These are phyloP conservation scores for Primulina eburnea DNA, from an alignment of 257 asterid genomes.

Conservation along the genomic window DNA sequence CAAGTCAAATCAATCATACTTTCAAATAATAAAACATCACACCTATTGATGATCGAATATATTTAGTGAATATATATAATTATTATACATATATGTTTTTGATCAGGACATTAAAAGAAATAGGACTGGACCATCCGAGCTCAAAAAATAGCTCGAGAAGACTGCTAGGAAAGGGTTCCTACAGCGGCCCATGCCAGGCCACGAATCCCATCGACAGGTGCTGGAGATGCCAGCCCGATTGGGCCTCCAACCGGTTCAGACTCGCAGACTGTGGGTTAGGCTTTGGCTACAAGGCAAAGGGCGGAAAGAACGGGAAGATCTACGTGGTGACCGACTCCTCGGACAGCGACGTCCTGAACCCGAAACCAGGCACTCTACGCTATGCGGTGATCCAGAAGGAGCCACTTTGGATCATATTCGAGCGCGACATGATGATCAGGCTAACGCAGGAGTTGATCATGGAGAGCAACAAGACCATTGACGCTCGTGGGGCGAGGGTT, in stretches of 20 bases:
- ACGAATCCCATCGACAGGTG: constrained; percentile 70
- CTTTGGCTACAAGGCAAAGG: constrained; percentile 48
- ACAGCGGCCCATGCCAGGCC: constrained; percentile 37
- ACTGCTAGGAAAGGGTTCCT: constrained; percentile 18
- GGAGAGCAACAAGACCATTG: constrained; percentile 42
- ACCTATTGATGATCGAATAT: too few species aligned
- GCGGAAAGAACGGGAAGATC: constrained; percentile 44
- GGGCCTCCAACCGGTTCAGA: constrained; percentile 55
- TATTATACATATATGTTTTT: not conserved
- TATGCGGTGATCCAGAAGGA: constrained; percentile 48
- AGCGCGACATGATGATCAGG: constrained; percentile 35
- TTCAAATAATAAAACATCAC: too few species aligned
- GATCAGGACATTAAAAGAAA: constrained; percentile 30
- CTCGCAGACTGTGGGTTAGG: constrained; percentile 60
- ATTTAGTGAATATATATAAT: not conserved
- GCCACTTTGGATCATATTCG: constrained; percentile 62
- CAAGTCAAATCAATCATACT: too few species aligned
- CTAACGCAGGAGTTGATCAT: constrained; percentile 40
- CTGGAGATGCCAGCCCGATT: constrained; percentile 60
- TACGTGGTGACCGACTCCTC: constrained; percentile 50
- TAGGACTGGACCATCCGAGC: not conserved
- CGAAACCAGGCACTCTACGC: constrained; percentile 53
- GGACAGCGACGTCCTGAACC: constrained; percentile 33
- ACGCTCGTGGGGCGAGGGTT: constrained; percentile 37
- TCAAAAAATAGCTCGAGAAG: constrained; percentile 38